Evolutionary conservation across 179 eudicot species (phyloP), one percentile per base, ranked within the genome.

Genomic region (Sideroxylon spinosum): DNA sequence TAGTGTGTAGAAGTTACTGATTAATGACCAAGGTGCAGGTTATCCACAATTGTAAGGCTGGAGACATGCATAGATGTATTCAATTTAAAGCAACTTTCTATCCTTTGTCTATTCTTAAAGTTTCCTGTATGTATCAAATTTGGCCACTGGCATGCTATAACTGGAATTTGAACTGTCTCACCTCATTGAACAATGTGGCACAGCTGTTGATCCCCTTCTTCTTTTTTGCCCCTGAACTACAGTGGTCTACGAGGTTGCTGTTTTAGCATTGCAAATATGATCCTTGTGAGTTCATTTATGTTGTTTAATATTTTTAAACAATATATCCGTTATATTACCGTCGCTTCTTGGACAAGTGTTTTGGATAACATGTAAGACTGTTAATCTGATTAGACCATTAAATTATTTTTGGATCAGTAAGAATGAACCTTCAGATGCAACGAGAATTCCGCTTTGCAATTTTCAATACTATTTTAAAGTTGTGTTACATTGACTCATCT

Each of bases 231-330:
- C 79, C 76, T 89, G 82, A 79, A 74, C 76, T 81, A 68, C 97
- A 95, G 99, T 90, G 98, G 99, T 76, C 73, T 93, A 61, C 85
- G 98, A 73, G 97, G 98, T 80, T 88, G 94, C 90, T 91, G 85
- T 82, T 95, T 95, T 84, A 83, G 97, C 86, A 83, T 95, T 73
- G 99, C 99, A 70, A 95, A 95, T 84, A 93, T 95, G 99, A 93
- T 93, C 81, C 93, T 95, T 83, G 99, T 95, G 87, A 95, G 99
- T 91, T 65, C 63, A 68, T 64, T 13, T 71, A 57, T 69, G 10
- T 11, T 44, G 52, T 59, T 44, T 67, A 55, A 6, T 3, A 48
- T 19, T 59, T 37, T 14, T 46, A 19, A 29, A 16, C 44, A 37
- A 37, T 68, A 28, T 25, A 12, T 23, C 50, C 53, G 63, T 46